A percentile compares a stretch with the other conserved stretches of the same genome.
These are phyloP conservation scores for Sarcodon sp. DNA, from an alignment of 768 basidiomycete species.

Conservation along the genomic window DNA sequence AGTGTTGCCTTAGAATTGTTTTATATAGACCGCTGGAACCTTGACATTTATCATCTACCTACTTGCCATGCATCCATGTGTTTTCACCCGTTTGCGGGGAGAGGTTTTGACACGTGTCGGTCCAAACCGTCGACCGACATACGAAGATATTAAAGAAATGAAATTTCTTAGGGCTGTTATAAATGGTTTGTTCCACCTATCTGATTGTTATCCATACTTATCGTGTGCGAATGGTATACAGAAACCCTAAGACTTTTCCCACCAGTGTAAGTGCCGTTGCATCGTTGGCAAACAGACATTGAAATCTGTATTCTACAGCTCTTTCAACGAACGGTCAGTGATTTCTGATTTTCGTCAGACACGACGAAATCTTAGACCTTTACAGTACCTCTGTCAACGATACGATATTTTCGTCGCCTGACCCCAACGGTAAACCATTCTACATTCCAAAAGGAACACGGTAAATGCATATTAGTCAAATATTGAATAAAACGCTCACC, in stretches of 20 bases:
- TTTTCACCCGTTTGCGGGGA: constrained; percentile 31
- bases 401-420: constrained; percentile 12
- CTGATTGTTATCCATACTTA: background rate
- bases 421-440: constrained; percentile 20
- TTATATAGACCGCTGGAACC: constrained; percentile 25
- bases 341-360: background rate
- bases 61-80: constrained; percentile 37
- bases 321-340: constrained; percentile 22
- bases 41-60: constrained; percentile 43
- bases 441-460: constrained; percentile 26
- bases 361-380: too few relatives aligned
- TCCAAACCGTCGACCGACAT: constrained; percentile 28
- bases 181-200: constrained; percentile 24
- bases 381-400: constrained; percentile 12
- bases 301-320: constrained; percentile 9
- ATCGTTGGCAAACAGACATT: background rate
- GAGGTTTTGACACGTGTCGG: constrained; percentile 38
- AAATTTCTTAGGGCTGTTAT: constrained; percentile 46
- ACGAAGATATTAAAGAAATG: constrained; percentile 43
- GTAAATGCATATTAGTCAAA: too few relatives aligned
- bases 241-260: constrained; percentile 13
- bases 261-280: constrained; percentile 17
- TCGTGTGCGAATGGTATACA: constrained; percentile 5
- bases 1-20: background rate
- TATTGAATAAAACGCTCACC: too few relatives aligned